Evolutionary conservation across 2,329 filamentous ascomycete genomes (phyloP), one percentile per base, ranked within the genome.

Genomic region (Dactylonectria macrodidyma): DNA sequence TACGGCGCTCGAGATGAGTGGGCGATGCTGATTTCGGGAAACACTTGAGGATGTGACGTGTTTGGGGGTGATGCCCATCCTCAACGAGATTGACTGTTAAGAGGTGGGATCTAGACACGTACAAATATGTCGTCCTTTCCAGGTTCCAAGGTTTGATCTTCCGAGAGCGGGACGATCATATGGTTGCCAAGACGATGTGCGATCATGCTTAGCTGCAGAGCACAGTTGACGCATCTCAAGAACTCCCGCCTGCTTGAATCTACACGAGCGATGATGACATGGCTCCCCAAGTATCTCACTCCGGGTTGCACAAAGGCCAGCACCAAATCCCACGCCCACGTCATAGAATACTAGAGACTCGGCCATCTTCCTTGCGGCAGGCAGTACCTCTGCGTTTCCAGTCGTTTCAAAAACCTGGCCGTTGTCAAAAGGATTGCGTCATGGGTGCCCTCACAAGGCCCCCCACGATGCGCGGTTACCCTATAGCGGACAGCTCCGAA

Each of bases 401-500:
- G 12, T 10, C 4, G 36, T 9, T 30, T 61, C 47, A 30, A 48
- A 66, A 70, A 48, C 61, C 41, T 59, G 26, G 63, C 59, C 36
- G 33, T n/a, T 54, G 51, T 33, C 34, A 33, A 46, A 41, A 26
- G 19, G 36, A 62, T 62, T 66, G 64, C 64, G 64, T 66, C 64
- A 66, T 66, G 30, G 50, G 41, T 12, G 22, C 8, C 57, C 41
- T 65, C 52, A 33, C 55, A 65, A 61, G 12, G 4, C 19, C 36
- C 52, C 52, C 57, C 24, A 46, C 30, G 54, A 41, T 26, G 14
- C 7, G 24, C 19, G 2, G 14, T 52, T 62, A 66, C 63, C 63
- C 58, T 66, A 55, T 33, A 58, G 63, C 58, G 36, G 51, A 51
- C 50, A 22, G 47, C 19, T 26, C 51, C 51, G 54, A 22, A 36